A percentile compares a stretch with the other conserved stretches of the same genome.
These are phyloP conservation scores for Nitzschia sp. DNA, from an alignment of 108 stramenopile genomes.

Conservation along the genomic window DNA sequence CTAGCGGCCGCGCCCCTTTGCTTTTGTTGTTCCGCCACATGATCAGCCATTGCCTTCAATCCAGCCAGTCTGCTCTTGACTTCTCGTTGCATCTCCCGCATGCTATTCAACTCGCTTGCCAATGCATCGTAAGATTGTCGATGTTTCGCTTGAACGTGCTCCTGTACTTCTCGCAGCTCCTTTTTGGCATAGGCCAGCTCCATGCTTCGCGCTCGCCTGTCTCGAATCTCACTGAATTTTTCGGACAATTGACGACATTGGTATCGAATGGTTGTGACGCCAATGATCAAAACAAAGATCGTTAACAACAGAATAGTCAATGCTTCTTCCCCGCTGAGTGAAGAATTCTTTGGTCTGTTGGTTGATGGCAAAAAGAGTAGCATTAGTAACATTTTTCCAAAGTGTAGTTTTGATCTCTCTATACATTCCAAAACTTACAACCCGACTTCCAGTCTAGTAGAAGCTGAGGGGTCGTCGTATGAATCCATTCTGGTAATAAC, in stretches of 20 bases:
- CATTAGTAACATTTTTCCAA: too few relatives aligned
- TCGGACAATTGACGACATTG: conserved; percentile 10
- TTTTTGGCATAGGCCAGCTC: not conserved
- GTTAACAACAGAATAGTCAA: not conserved
- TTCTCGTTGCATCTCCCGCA: conserved; percentile 11
- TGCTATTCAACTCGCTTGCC: not conserved
- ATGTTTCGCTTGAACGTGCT: not conserved
- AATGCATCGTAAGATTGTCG: not conserved
- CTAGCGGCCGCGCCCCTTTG: not conserved
- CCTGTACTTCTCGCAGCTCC: not conserved
- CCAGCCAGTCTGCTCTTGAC: conserved; percentile 18
- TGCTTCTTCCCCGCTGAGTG: not conserved
- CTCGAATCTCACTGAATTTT: not conserved
- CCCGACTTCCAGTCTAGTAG: too few relatives aligned
- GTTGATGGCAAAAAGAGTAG: too few relatives aligned
- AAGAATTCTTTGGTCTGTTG: too few relatives aligned
- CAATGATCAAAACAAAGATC: not conserved
- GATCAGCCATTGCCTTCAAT: conserved; percentile 1
- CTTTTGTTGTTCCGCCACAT: not conserved
- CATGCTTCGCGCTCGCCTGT: not conserved
- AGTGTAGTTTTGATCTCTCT: too few relatives aligned
- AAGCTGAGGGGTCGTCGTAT: too few relatives aligned
- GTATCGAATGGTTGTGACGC: not conserved
- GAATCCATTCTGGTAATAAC: too few relatives aligned
- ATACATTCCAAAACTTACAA: too few relatives aligned